phyloP scores from a whole-genome alignment of 768 basidiomycete species.

The Trametes cinnabarina region DNA sequence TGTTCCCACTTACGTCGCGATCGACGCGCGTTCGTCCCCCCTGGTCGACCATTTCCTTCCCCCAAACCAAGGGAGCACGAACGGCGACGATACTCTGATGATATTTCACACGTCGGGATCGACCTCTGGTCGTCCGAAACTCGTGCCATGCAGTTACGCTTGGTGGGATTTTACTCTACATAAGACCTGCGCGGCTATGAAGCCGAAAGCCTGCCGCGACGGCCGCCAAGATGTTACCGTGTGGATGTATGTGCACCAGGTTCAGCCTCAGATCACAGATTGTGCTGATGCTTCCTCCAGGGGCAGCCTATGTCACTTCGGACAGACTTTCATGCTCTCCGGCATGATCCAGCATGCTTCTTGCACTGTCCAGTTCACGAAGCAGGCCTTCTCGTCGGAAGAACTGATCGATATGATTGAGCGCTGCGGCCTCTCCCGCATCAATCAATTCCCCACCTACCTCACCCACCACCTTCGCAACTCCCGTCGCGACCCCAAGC shows the following conservation, averaged over 20 bases:
- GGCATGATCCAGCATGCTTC: constrained; percentile 27
- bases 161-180: constrained; percentile 61
- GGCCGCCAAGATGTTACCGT: constrained; percentile 62
- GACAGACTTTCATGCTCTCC: constrained; percentile 59
- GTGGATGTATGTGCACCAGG: constrained; percentile 58
- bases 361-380: constrained; percentile 28
- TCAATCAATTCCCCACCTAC: constrained; percentile 32
- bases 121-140: constrained; percentile 78
- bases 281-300: constrained; percentile 39
- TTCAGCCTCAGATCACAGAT: not conserved
- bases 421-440: constrained; percentile 44
- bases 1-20: constrained; percentile 47
- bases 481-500: constrained; percentile 58
- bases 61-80: constrained; percentile 26
- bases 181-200: constrained; percentile 52
- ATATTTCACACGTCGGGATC: constrained; percentile 82
- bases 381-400: constrained; percentile 28
- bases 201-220: constrained; percentile 42
- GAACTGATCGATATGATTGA: constrained; percentile 46
- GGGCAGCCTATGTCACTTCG: constrained; percentile 85
- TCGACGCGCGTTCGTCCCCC: constrained; percentile 40
- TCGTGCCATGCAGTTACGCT: constrained; percentile 68
- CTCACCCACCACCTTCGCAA: constrained; percentile 35
- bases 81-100: constrained; percentile 50
- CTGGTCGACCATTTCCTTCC: constrained; percentile 42